Percentiles rank a stretch among this genome's conserved stretches.
phyloP scores from a whole-genome alignment of 2,329 filamentous ascomycete species.

The Fusarium ramigenum region DNA sequence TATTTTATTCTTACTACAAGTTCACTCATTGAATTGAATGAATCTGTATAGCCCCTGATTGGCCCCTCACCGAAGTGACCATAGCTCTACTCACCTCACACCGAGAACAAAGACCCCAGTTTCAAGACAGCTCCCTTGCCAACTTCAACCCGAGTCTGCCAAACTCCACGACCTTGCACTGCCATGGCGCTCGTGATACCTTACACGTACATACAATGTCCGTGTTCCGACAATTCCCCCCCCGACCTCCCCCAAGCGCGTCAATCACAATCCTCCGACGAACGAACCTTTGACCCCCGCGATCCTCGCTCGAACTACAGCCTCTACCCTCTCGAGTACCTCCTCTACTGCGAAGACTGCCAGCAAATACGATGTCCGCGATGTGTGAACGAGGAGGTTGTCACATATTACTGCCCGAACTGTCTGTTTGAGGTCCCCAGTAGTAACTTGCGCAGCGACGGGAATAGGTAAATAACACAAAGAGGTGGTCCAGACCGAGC shows the following conservation, averaged over 20 bases:
- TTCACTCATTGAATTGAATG: background rate
- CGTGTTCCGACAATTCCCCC: conserved; percentile 63
- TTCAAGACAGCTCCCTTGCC: conserved; percentile 33
- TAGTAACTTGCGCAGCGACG: conserved; percentile 90
- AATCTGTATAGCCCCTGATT: conserved; percentile 7
- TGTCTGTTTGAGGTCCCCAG: conserved; percentile 97
- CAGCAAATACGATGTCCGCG: conserved; percentile 93
- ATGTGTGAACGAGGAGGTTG: conserved; percentile 92
- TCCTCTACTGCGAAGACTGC: conserved; percentile 97
- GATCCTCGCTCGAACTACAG: conserved; percentile 88
- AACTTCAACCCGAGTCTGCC: conserved; percentile 22
- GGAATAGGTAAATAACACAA: conserved; percentile 76
- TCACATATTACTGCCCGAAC: conserved; percentile 94
- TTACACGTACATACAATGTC: conserved; percentile 74
- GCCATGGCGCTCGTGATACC: conserved; percentile 63
- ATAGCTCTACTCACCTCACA: conserved; percentile 26
- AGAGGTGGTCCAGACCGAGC: background rate
- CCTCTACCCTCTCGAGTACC: conserved; percentile 89
- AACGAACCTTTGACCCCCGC: conserved; percentile 85
- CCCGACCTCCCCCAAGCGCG: conserved; percentile 47
- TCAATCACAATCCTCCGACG: conserved; percentile 59
- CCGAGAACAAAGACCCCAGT: conserved; percentile 24
- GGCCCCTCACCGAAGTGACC: conserved; percentile 14
- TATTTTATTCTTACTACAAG: background rate
- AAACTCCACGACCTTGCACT: conserved; percentile 21